Conservation (phyloP, 208 protist genomes). For the Acanthamoeba castellanii region DNA sequence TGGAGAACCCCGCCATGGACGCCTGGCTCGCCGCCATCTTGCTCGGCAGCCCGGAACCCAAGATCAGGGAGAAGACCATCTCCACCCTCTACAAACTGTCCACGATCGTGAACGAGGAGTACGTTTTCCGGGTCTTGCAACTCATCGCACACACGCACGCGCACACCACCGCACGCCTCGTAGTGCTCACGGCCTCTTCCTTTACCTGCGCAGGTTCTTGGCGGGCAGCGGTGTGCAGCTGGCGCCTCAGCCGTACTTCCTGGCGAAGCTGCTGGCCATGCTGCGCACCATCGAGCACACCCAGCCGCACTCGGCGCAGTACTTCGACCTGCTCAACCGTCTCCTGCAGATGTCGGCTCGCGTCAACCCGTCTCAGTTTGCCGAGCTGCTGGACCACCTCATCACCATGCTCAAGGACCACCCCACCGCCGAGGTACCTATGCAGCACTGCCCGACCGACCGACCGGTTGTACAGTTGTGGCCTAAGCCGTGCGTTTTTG, state of each 20-base stretch:
- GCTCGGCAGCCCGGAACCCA: not conserved
- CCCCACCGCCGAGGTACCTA: slow-evolving; percentile 53
- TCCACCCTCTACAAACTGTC: slow-evolving; percentile 18
- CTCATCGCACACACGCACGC: not conserved
- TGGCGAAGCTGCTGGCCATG: slow-evolving; percentile 40
- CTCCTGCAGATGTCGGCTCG: slow-evolving; percentile 21
- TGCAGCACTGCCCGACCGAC: not conserved
- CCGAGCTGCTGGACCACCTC: slow-evolving; percentile 17
- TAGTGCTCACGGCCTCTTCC: not conserved
- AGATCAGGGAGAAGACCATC: slow-evolving; percentile 59
- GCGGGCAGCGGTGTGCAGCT: not conserved
- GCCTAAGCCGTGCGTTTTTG: not conserved
- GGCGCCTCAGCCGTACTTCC: slow-evolving; percentile 8
- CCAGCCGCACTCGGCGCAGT: slow-evolving; percentile 20
- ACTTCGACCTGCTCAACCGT: slow-evolving; percentile 43
- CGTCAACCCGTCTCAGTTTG: not conserved
- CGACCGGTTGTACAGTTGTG: too few species aligned
- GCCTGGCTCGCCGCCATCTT: slow-evolving; percentile 21
- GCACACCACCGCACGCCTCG: not conserved
- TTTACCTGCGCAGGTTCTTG: slow-evolving; percentile 17
- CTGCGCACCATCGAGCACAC: slow-evolving; percentile 40
- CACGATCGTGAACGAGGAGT: slow-evolving; percentile 11
- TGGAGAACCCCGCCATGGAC: slow-evolving; percentile 46
- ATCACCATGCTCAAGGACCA: not conserved
- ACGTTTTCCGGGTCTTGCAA: not conserved